phyloP scores from a whole-genome alignment of 192 early-diverging fungal species.

The Gigaspora rosea region DNA sequence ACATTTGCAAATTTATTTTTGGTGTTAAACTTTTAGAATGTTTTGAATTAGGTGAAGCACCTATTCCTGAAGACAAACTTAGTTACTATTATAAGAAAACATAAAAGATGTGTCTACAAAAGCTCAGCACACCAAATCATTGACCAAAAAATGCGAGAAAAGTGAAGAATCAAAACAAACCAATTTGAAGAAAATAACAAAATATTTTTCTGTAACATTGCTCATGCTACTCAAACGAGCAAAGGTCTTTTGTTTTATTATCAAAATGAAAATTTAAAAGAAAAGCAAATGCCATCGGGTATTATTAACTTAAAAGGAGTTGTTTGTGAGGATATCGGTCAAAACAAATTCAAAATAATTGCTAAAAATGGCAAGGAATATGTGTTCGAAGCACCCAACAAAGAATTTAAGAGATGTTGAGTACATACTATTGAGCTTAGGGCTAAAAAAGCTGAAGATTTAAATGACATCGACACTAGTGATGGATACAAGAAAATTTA shows the following conservation, averaged over 20 bases:
- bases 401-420: background rate
- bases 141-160: too few relatives aligned
- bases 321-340: background rate
- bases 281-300: slow-evolving; percentile 36
- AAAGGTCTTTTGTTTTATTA: slow-evolving; percentile 43
- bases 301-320: slow-evolving; percentile 28
- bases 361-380: background rate
- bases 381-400: background rate
- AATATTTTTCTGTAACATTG: slow-evolving; percentile 11
- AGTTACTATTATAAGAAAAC: too few relatives aligned
- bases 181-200: too few relatives aligned
- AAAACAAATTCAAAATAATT: background rate
- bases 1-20: too few relatives aligned
- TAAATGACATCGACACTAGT: background rate
- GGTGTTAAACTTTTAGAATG: too few relatives aligned
- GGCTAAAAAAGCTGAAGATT: background rate
- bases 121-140: too few relatives aligned
- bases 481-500: background rate
- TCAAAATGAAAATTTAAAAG: slow-evolving; percentile 34
- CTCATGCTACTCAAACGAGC: slow-evolving; percentile 42
- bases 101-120: too few relatives aligned
- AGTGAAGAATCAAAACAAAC: too few relatives aligned
- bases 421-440: background rate
- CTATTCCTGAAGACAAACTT: too few relatives aligned
- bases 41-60: too few relatives aligned